Conservation (phyloP, 352 stramenopile genomes). For the Detonula confervacea region DNA sequence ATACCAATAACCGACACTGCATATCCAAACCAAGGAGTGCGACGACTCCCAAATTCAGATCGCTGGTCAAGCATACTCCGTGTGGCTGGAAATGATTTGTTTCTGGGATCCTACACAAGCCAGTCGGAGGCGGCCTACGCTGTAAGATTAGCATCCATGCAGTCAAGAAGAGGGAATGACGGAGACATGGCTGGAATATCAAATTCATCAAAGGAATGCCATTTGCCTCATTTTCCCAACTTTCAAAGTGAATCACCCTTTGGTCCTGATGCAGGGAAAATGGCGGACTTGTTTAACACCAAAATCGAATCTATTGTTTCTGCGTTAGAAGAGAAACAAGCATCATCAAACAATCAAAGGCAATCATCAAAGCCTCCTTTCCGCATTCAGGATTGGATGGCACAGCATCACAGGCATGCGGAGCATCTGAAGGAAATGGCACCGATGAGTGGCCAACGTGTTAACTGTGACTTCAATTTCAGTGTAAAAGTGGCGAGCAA, state of each 20-base stretch:
- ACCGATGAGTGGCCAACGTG: background rate
- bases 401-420: constrained; percentile 21
- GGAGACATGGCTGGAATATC: background rate
- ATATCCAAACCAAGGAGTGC: constrained; percentile 19
- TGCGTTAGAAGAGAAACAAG: constrained; percentile 36
- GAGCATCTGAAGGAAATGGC: constrained; percentile 1
- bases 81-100: constrained; percentile 42
- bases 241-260: background rate
- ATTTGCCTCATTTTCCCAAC: constrained; percentile 9
- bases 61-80: constrained; percentile 27
- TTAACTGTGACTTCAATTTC: background rate
- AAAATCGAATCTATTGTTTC: constrained; percentile 45
- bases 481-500: constrained; percentile 10
- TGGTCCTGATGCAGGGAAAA: constrained; percentile 8
- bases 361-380: constrained; percentile 13
- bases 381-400: constrained; percentile 41
- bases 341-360: background rate
- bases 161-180: constrained; percentile 7
- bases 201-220: background rate
- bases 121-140: constrained; percentile 32
- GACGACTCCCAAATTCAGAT: constrained; percentile 24
- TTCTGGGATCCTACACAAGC: constrained; percentile 28
- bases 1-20: constrained; percentile 25
- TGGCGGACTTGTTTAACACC: constrained; percentile 25
- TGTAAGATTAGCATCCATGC: constrained; percentile 20